Evolutionary conservation across 768 basidiomycete genomes (phyloP), one percentile per base, ranked within the genome.

Genomic region (Cystobasidium ongulense): DNA sequence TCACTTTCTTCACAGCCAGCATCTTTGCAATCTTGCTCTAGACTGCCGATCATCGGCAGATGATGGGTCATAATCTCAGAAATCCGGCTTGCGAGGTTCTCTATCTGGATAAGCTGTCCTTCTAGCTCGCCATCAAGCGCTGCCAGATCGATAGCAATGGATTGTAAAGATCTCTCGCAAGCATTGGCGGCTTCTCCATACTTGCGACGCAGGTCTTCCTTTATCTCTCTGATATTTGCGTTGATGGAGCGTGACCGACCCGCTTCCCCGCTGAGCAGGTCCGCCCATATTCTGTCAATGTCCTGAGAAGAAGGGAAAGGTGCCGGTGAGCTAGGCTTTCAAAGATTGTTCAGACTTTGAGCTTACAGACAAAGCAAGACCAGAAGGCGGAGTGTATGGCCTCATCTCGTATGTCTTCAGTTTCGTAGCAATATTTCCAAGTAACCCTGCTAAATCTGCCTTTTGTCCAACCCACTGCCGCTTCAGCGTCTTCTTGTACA

Each of bases 1-100:
- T 98, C 95, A 79, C 96, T 97, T 81, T 96, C 94, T 78, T 98
- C 95, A 5, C 97, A 89, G 75, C 98, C 96, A 11, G 93, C 94
- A 7, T 87, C 86, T 1, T 82, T 82, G 81, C 94, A 96, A 66
- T 89, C 89, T 0, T 84, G 84, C 77, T 97, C 91, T 0, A 88
- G 88, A 0, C 80, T 82, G 0, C 83, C 83, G 11, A 95, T 87
- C 61, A 35, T 18, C 5, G 54, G 70, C 17, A 75, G 63, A 3
- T 33, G 29, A 8, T 73, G 27, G 21, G 18, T 27, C n/a, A 35
- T n/a, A 21, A 75, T 53, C 1, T 29, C 23, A 4, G 29, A 18
- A 3, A 75, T 33, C 8, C 38, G 27, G 10, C 18, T 35, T n/a
- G 29, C 21, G 13, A 75, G 62, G 1, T 27, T 7, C 13, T 23